Conservation (phyloP, 2,329 filamentous ascomycete genomes). For the Diaporthe ilicicola region DNA sequence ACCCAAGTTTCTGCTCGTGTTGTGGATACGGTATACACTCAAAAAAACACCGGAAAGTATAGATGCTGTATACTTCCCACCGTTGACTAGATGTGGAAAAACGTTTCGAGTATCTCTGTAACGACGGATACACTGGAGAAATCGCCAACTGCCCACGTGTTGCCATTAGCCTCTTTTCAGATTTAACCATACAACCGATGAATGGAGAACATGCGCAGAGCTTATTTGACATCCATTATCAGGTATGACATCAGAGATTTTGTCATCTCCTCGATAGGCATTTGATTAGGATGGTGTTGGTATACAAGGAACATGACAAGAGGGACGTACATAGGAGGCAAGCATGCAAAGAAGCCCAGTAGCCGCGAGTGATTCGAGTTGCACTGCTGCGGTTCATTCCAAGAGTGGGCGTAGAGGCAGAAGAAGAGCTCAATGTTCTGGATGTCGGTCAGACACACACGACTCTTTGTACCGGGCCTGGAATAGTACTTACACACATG, state of each 20-base stretch:
- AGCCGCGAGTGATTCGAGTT: conserved; percentile 86
- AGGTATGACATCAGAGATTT: not conserved
- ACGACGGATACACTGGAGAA: conserved; percentile 88
- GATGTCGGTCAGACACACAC: not conserved
- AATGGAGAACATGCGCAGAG: not conserved
- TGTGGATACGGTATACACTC: conserved; percentile 83
- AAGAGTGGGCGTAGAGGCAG: conserved; percentile 85
- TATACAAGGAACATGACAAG: not conserved
- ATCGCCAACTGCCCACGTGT: conserved; percentile 67
- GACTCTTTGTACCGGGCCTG: rapidly evolving
- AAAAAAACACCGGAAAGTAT: conserved; percentile 82
- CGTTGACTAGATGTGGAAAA: conserved; percentile 93
- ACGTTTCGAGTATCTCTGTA: conserved; percentile 86
- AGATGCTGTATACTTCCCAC: conserved; percentile 88
- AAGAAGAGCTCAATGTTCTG: conserved; percentile 94
- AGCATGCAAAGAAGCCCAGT: conserved; percentile 82
- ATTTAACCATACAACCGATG: too few relatives aligned
- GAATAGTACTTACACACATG: conserved; percentile 72
- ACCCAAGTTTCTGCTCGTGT: conserved; percentile 63
- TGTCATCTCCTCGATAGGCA: too few relatives aligned
- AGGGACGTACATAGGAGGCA: conserved; percentile 72
- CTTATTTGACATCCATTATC: not conserved
- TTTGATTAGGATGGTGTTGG: not conserved
- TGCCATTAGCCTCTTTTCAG: not conserved
- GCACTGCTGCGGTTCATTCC: conserved; percentile 78